phyloP scores from a whole-genome alignment of 2,329 filamentous ascomycete genomes.

The Alternaria alternata region DNA sequence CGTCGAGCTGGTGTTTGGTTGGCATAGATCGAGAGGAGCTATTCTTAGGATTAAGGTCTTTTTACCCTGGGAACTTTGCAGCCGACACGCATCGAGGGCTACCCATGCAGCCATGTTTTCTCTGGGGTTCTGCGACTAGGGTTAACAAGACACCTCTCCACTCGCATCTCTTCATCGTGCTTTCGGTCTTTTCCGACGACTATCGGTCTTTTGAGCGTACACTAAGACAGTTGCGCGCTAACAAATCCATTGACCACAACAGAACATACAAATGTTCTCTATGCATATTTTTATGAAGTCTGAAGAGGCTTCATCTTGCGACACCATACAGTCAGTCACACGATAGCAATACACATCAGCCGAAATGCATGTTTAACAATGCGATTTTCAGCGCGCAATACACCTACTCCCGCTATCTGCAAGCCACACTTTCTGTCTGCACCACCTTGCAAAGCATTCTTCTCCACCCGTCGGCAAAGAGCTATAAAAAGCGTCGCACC shows the following conservation, averaged over 20 bases:
- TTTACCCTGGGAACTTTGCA: constrained; percentile 33
- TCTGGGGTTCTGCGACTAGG: constrained; percentile 21
- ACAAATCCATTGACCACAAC: background rate
- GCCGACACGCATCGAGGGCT: constrained; percentile 11
- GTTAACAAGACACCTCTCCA: background rate
- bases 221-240: background rate
- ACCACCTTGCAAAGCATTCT: constrained; percentile 15
- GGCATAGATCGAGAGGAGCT: constrained; percentile 20
- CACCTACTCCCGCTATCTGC: constrained; percentile 21
- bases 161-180: background rate
- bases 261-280: background rate
- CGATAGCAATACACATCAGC: constrained; percentile 12
- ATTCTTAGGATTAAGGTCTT: constrained; percentile 47
- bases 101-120: constrained; percentile 5
- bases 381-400: constrained; percentile 14
- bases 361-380: constrained; percentile 16
- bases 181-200: constrained; percentile 4
- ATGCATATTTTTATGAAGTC: constrained; percentile 15
- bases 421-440: constrained; percentile 35
- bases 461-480: constrained; percentile 20
- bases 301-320: constrained; percentile 2
- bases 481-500: constrained; percentile 35
- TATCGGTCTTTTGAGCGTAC: background rate
- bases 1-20: constrained; percentile 30
- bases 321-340: constrained; percentile 3